These are phyloP conservation scores for Linnemannia zychae DNA, from an alignment of 192 early-diverging fungal species.

Conservation along the genomic window DNA sequence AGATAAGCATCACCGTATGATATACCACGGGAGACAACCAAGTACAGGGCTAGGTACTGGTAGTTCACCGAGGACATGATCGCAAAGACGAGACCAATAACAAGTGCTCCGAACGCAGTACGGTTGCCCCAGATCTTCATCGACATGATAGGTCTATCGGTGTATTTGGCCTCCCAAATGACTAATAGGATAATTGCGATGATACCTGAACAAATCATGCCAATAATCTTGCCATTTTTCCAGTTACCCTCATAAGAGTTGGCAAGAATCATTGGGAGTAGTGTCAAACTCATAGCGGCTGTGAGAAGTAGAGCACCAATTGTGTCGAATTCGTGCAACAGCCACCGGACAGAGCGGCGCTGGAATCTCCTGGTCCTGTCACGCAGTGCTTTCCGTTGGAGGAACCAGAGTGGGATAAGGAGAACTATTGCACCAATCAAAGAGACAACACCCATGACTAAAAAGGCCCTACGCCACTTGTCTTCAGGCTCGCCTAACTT, in stretches of 20 bases:
- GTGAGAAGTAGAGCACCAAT: conserved; percentile 22
- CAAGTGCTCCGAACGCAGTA: conserved; percentile 3
- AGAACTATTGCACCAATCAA: conserved; percentile 7
- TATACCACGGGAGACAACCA: conserved; percentile 1
- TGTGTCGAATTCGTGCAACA: conserved; percentile 22
- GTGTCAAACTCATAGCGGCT: conserved; percentile 15
- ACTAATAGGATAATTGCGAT: conserved; percentile 6
- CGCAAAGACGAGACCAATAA: conserved; percentile 1
- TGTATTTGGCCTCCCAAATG: conserved; percentile 22
- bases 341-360: conserved; percentile 15
- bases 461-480: conserved; percentile 18
- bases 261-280: conserved; percentile 23
- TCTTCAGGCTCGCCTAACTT: conserved; percentile 10
- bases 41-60: conserved; percentile 15
- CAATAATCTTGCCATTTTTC: conserved; percentile 12
- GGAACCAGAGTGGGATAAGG: conserved; percentile 13
- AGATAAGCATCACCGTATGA: not conserved
- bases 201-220: conserved; percentile 17
- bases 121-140: conserved; percentile 29
- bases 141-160: conserved; percentile 20
- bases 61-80: conserved; percentile 17
- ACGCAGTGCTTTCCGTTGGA: conserved; percentile 14
- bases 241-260: conserved; percentile 20
- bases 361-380: conserved; percentile 11
- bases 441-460: conserved; percentile 16